Evolutionary conservation across 164 flowering plant species (phyloP), one percentile per base, ranked within the genome.

Genomic region (Magnolia changhungtana): DNA sequence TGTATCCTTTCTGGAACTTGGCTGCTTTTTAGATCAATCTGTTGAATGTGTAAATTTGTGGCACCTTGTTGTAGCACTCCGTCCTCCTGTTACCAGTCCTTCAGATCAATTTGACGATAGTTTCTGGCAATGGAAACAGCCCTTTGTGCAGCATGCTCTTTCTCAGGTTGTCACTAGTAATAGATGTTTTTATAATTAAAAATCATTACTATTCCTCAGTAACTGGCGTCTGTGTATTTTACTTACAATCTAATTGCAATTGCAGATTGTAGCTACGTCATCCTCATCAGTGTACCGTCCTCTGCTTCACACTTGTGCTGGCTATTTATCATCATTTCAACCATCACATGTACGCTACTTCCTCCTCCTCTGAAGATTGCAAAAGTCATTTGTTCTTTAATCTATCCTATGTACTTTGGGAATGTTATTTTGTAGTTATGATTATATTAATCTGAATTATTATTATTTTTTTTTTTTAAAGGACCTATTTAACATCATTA

Each of bases 281-380:
- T 86, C 92, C 49, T 88, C 96, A 79, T 69, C 89, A 61, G 69
- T 85, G 19, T 92, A 87, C 80, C 89, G 81, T 20, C 89, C 93
- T 50, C 90, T 94, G 77, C 94, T 94, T 74, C 88, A 85, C 82
- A 89, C 91, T 52, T 89, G 92, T 79, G 91, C 96, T 81, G 97
- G 98, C 69, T 94, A 90, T 83, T 83, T 94, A 74, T 84, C 93
- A 66, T 94, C 98, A 67, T 91, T 85, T 86, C 89, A 90, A 50
- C 89, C 85, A 61, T 88, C 96, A 75, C 98, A 94, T 85, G 98
- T 94, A 75, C 0, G 95, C 91, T 67, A 31, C 67, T 61, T 75
- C 8, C 67, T 27, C 67, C 45, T 65, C 64, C 45, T 55, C 55
- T 70, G 11, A 27, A 31, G 16, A 29, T 77, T 50, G 23, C 8